These are phyloP conservation scores for Scalesia atractyloides DNA, from an alignment of 129 eudicot genomes.

Conservation along the genomic window DNA sequence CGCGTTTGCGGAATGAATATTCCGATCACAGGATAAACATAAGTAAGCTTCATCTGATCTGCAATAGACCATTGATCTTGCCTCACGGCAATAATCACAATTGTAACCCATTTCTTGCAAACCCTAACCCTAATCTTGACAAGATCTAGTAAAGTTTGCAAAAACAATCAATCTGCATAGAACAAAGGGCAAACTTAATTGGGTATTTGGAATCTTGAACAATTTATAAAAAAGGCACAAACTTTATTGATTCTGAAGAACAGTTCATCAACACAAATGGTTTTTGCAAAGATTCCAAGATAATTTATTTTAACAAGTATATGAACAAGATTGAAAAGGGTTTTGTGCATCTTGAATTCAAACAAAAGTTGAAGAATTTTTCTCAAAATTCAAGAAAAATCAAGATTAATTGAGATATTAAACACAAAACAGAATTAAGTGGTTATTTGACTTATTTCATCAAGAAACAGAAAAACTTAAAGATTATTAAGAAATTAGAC, in stretches of 20 bases:
- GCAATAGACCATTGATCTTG: constrained; percentile 82
- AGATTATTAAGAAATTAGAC: constrained; percentile 10
- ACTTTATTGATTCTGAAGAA: constrained; percentile 22
- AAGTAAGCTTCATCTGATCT: constrained; percentile 91
- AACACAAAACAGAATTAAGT: not conserved
- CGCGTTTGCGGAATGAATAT: constrained; percentile 87
- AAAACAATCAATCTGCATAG: constrained; percentile 35
- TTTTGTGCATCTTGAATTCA: constrained; percentile 10
- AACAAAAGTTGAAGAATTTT: constrained; percentile 13
- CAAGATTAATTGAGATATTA: constrained; percentile 23
- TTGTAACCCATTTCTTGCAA: constrained; percentile 49
- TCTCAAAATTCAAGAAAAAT: not conserved
- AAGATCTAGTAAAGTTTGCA: not conserved
- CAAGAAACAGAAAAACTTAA: constrained; percentile 6
- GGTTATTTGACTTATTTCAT: not conserved
- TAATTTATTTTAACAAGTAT: not conserved
- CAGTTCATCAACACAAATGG: constrained; percentile 11
- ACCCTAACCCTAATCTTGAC: not conserved
- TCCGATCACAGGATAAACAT: constrained; percentile 89
- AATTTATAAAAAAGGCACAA: constrained; percentile 18
- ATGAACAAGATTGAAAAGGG: constrained; percentile 18
- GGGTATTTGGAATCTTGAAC: constrained; percentile 20
- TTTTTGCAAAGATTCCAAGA: constrained; percentile 14
- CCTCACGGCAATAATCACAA: constrained; percentile 83
- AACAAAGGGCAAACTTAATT: constrained; percentile 13